These are phyloP conservation scores for Albifimbria verrucaria DNA, from an alignment of 2,329 filamentous ascomycete species.

Conservation along the genomic window DNA sequence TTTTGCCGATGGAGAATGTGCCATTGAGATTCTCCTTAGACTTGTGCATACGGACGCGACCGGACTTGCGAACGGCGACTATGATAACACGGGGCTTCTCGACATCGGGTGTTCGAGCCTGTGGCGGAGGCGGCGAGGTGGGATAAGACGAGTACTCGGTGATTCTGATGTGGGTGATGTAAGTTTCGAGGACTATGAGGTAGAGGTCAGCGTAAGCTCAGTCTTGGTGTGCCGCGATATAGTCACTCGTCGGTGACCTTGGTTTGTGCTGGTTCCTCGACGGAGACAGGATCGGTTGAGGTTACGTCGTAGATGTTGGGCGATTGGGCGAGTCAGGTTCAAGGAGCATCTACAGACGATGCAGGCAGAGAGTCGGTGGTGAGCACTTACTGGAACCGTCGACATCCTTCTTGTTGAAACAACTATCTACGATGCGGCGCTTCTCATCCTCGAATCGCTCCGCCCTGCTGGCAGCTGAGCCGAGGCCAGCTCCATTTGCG, in stretches of 20 bases:
- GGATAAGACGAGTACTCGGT: slow-evolving; percentile 82
- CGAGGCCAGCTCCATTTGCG: slow-evolving; percentile 33
- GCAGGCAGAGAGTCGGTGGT: slow-evolving; percentile 1
- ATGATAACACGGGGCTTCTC: slow-evolving; percentile 93
- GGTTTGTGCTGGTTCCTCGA: no score
- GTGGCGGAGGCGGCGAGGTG: slow-evolving; percentile 78
- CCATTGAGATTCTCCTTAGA: slow-evolving; percentile 93
- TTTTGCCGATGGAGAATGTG: slow-evolving; percentile 95
- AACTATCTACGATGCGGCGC: slow-evolving; percentile 87
- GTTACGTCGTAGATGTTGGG: background rate
- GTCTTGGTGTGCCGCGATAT: no score
- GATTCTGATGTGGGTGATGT: slow-evolving; percentile 95
- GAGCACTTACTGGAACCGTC: slow-evolving; percentile 74
- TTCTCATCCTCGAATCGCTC: slow-evolving; percentile 97
- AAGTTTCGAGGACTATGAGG: slow-evolving; percentile 67
- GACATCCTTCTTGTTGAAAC: slow-evolving; percentile 84
- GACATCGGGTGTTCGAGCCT: slow-evolving; percentile 62
- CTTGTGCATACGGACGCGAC: slow-evolving; percentile 92
- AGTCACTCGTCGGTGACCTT: no score
- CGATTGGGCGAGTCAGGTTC: no score
- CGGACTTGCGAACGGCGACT: slow-evolving; percentile 87
- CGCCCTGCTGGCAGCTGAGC: slow-evolving; percentile 46
- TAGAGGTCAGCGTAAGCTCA: slow-evolving; percentile 14
- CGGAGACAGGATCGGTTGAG: background rate
- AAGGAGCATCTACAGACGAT: slow-evolving; percentile 1